Conservation (phyloP, 2,329 filamentous ascomycete species). For the Cyanodermella asteris region DNA sequence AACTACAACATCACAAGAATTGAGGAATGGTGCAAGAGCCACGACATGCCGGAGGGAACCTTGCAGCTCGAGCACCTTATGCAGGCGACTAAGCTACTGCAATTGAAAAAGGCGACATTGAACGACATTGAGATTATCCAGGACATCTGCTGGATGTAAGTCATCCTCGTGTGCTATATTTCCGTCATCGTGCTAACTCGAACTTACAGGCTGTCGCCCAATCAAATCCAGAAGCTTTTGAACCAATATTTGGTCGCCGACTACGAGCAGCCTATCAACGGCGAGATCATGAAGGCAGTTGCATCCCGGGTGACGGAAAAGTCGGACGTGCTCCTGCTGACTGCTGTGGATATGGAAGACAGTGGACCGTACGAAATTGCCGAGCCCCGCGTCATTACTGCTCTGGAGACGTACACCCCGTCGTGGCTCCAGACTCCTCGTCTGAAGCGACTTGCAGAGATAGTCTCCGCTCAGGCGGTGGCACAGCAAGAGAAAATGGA, state of each 20-base stretch:
- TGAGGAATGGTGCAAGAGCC: constrained; percentile 99
- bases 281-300: constrained; percentile 99
- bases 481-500: constrained; percentile 80
- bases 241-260: constrained; percentile 98
- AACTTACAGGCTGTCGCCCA: constrained; percentile 60
- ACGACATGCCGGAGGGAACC: constrained; percentile 97
- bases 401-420: constrained; percentile 91
- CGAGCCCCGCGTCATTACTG: constrained; percentile 85
- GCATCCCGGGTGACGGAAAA: constrained; percentile 94
- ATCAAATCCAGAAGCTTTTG: constrained; percentile 95
- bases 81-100: constrained; percentile 96
- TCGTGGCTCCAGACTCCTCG: constrained; percentile 95
- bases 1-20: constrained; percentile 99
- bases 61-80: constrained; percentile 95
- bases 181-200: constrained; percentile 4
- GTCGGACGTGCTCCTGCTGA: constrained; percentile 81
- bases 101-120: constrained; percentile 94
- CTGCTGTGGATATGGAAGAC: constrained; percentile 97
- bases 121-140: constrained; percentile 99
- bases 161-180: constrained; percentile 9
- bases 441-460: constrained; percentile 89
- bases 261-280: constrained; percentile 98
- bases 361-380: constrained; percentile 97
- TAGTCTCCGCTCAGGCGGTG: constrained; percentile 88
- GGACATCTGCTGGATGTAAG: constrained; percentile 99